Evolutionary conservation across 441 rosid genomes (phyloP).

Genomic region (Mallotus repandus): DNA sequence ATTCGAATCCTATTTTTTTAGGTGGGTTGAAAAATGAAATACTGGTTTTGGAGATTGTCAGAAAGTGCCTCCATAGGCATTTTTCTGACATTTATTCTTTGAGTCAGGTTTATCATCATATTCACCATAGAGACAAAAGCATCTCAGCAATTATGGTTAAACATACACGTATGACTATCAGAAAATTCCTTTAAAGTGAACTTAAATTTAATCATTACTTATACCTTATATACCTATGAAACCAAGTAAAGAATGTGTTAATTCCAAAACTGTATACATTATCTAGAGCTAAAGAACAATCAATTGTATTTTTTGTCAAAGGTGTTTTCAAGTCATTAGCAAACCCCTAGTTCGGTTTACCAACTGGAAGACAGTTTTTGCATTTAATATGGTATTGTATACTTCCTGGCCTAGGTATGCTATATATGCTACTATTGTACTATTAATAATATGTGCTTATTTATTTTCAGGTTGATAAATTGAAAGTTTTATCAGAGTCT

Average conservation of each 20-base stretch:
- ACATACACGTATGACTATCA: not conserved
- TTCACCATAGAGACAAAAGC: not conserved
- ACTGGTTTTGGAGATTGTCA: too few relatives aligned
- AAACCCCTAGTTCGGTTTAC: not conserved
- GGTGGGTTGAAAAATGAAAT: too few relatives aligned
- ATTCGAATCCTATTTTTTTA: too few relatives aligned
- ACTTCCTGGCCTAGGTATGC: not conserved
- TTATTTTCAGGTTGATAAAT: slow-evolving; percentile 65
- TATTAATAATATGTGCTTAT: slow-evolving; percentile 10
- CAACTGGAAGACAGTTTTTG: not conserved
- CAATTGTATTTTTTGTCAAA: not conserved
- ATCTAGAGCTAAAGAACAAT: not conserved
- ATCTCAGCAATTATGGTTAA: not conserved
- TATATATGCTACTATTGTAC: not conserved
- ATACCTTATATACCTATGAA: not conserved
- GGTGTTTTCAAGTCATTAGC: not conserved
- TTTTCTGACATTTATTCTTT: too few relatives aligned
- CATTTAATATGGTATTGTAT: not conserved
- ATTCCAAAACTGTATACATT: not conserved
- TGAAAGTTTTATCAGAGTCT: slow-evolving; percentile 79
- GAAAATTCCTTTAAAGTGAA: not conserved
- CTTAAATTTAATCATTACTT: not conserved
- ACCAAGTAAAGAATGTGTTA: not conserved
- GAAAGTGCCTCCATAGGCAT: too few relatives aligned
- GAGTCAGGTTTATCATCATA: too few relatives aligned